Evolutionary conservation across 2,329 filamentous ascomycete genomes (phyloP), one percentile per base, ranked within the genome.

Genomic region (Botryotinia globosa): DNA sequence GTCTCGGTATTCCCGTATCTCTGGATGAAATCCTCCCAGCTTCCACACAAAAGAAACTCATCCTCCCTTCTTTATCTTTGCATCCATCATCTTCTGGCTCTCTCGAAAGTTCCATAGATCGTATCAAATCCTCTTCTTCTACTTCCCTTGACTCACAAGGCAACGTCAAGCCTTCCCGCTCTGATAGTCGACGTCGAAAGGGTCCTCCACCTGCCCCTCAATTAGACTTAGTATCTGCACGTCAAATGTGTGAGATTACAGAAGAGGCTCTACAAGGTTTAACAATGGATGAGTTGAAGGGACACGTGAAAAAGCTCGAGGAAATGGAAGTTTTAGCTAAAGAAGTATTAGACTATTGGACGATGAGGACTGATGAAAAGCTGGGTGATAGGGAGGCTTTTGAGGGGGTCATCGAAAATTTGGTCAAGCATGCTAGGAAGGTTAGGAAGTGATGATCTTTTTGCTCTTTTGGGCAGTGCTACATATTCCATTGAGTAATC

Each of bases 1-100:
- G 94, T 1, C 88, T 99, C 0, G 96, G 96, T 29, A 96, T 99
- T 0, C 96, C 96, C 1, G 94, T 99, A 62, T 96, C 99, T 79
- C 87, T 99, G 0, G 96, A 99, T 82, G 96, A 99, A 84, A 98
- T 99, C 72, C 88, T 99, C 12, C 96, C 96, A 0, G 94, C 95
- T 0, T 97, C 93, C 20, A 98, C 98, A 82, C 96, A 99, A 82
- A 98, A 98, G 87, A 98, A 98, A 81, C 90, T 99, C 29, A 88
- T 99, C 7, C 87, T 99, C 1, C 96, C 96, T 0, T 97, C 94
- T 9, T 90, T 96, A 29, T 77, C 80, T 37, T 78, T 85, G 29
- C 84, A 84, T 72, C 82, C 83, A 67, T 86, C 84, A 29, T 90
- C 88, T 5, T 84, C 83, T 39, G 88, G 90, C 74, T 85, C 85